These are phyloP conservation scores for Alternaria viburni DNA, from an alignment of 2,329 filamentous ascomycete genomes.

Conservation along the genomic window DNA sequence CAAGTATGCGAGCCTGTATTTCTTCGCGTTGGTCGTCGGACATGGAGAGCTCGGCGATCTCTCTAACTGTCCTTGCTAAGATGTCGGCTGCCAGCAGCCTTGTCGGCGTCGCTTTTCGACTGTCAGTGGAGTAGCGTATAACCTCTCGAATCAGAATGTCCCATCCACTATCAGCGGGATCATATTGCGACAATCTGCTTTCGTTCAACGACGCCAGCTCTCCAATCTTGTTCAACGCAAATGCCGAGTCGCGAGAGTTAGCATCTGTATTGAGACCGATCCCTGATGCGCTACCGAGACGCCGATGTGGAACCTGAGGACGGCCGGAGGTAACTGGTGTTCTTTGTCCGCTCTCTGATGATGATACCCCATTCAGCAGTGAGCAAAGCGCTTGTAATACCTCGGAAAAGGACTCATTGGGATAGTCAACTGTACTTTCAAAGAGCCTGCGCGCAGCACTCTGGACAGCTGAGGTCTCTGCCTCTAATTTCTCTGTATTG, in stretches of 20 bases:
- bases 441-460: conserved; percentile 84
- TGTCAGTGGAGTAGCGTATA: conserved; percentile 54
- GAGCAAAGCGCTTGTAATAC: conserved; percentile 78
- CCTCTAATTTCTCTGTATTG: conserved; percentile 59
- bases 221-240: conserved; percentile 57
- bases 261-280: conserved; percentile 49
- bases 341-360: conserved; percentile 30
- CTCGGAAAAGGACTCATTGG: conserved; percentile 78
- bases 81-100: conserved; percentile 59
- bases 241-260: conserved; percentile 54
- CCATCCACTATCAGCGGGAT: conserved; percentile 78
- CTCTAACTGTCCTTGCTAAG: conserved; percentile 55
- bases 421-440: conserved; percentile 91
- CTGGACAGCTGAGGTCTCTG: conserved; percentile 87
- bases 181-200: conserved; percentile 69
- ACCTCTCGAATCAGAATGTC: conserved; percentile 65
- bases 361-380: conserved; percentile 60
- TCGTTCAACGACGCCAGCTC: conserved; percentile 55
- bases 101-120: conserved; percentile 50
- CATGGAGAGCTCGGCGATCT: conserved; percentile 60
- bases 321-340: conserved; percentile 29
- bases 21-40: conserved; percentile 51
- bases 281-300: conserved; percentile 53
- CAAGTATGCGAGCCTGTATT: conserved; percentile 75
- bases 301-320: conserved; percentile 44